These are phyloP conservation scores for Turnera subulata DNA, from an alignment of 345 rosid genomes.

Conservation along the genomic window DNA sequence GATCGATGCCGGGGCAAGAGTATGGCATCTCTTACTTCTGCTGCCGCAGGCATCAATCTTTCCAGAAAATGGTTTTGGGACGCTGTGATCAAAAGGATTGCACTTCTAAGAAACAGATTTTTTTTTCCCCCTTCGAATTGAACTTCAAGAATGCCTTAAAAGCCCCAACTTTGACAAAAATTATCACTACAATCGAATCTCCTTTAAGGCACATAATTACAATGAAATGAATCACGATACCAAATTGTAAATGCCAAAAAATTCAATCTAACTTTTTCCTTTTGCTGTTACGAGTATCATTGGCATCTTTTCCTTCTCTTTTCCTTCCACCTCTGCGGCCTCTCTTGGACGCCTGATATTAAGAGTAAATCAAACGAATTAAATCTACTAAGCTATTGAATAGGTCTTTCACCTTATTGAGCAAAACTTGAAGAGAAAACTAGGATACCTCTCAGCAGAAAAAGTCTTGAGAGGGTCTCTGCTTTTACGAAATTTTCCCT, in stretches of 20 bases:
- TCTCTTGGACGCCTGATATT: constrained; percentile 33
- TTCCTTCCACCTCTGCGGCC: constrained; percentile 31
- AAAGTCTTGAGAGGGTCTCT: constrained; percentile 59
- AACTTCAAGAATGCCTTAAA: no score
- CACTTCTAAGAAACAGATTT: no score
- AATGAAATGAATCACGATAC: background rate
- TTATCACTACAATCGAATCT: no score
- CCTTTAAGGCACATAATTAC: background rate
- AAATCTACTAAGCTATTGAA: background rate
- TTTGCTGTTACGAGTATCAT: constrained; percentile 23
- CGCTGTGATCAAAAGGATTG: no score
- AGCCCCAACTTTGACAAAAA: no score
- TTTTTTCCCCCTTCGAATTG: no score
- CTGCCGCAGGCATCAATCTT: no score
- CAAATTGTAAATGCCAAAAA: constrained; percentile 9
- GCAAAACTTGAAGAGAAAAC: background rate
- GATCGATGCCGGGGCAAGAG: no score
- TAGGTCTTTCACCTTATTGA: background rate
- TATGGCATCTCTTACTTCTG: no score
- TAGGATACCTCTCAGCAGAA: constrained; percentile 38
- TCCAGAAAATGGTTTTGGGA: no score
- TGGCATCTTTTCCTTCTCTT: constrained; percentile 22
- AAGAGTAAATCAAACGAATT: background rate
- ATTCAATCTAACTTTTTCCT: constrained; percentile 21
- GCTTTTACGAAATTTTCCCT: constrained; percentile 48